Evolutionary conservation across 1,284 basidiomycete genomes (phyloP).

Genomic region (Cryptococcus sp.): DNA sequence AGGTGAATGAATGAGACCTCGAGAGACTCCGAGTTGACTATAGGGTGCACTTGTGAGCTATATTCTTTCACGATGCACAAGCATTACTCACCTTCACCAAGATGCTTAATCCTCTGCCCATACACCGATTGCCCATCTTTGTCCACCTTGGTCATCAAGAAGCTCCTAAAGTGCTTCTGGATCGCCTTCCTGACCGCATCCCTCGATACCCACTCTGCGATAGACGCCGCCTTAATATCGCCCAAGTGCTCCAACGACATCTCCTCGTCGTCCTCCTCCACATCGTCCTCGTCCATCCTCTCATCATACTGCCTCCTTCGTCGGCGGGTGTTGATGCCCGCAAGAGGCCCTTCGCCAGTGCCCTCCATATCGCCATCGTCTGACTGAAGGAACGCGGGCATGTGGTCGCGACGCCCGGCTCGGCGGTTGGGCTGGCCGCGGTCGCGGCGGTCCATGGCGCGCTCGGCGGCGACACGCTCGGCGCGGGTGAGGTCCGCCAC

Average conservation of each 20-base stretch:
- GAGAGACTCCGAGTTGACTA: slow-evolving; percentile 93
- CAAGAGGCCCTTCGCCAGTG: slow-evolving; percentile 54
- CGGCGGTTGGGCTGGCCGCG: slow-evolving; percentile 67
- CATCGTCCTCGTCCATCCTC: slow-evolving; percentile 74
- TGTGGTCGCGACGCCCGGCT: slow-evolving; percentile 69
- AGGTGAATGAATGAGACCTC: slow-evolving; percentile 95
- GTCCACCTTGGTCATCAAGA: slow-evolving; percentile 93
- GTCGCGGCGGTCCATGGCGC: slow-evolving; percentile 84
- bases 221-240: slow-evolving; percentile 95
- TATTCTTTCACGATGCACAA: neutral
- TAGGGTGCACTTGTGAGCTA: neutral
- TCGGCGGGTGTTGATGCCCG: slow-evolving; percentile 67
- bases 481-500: slow-evolving; percentile 68
- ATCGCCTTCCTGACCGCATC: slow-evolving; percentile 88
- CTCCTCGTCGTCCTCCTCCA: slow-evolving; percentile 76
- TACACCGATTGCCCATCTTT: slow-evolving; percentile 89
- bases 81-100: slow-evolving; percentile 79
- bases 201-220: slow-evolving; percentile 94
- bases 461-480: slow-evolving; percentile 79
- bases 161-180: slow-evolving; percentile 87
- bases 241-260: slow-evolving; percentile 92
- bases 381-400: slow-evolving; percentile 78
- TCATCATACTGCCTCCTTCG: slow-evolving; percentile 85
- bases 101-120: slow-evolving; percentile 83
- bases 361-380: slow-evolving; percentile 65